These are phyloP conservation scores for Pseudozyma thailandica DNA, from an alignment of 1,284 basidiomycete species.

Conservation along the genomic window DNA sequence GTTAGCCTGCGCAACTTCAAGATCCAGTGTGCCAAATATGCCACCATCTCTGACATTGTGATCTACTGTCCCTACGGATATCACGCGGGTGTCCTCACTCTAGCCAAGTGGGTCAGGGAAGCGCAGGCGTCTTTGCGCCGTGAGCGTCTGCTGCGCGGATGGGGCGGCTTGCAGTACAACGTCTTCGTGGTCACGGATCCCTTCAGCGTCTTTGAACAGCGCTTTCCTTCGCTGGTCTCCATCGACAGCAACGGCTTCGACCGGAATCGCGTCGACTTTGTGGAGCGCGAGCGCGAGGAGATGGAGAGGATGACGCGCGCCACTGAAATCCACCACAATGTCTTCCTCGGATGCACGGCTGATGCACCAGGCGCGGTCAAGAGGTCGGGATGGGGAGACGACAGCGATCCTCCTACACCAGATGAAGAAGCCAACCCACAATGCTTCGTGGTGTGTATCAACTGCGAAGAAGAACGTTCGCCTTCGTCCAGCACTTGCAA, in stretches of 20 bases:
- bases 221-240: constrained; percentile 72
- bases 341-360: constrained; percentile 69
- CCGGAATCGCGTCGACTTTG: constrained; percentile 70
- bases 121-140: constrained; percentile 58
- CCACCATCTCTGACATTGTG: constrained; percentile 86
- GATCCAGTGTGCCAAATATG: constrained; percentile 77
- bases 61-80: constrained; percentile 74
- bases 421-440: constrained; percentile 73
- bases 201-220: constrained; percentile 72
- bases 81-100: constrained; percentile 50
- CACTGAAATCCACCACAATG: constrained; percentile 77
- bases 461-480: constrained; percentile 76
- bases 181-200: constrained; percentile 83
- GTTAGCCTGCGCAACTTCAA: constrained; percentile 64
- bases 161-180: constrained; percentile 78
- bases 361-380: constrained; percentile 47
- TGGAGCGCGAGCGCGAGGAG: constrained; percentile 80
- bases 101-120: constrained; percentile 58
- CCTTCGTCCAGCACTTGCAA: constrained; percentile 68
- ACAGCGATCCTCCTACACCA: constrained; percentile 37
- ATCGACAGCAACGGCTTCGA: constrained; percentile 71
- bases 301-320: constrained; percentile 88
- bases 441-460: constrained; percentile 84
- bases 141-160: constrained; percentile 72
- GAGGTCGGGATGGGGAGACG: constrained; percentile 9